These are phyloP conservation scores for Exophiala alcalophila DNA, from an alignment of 2,329 filamentous ascomycete species.

Conservation along the genomic window DNA sequence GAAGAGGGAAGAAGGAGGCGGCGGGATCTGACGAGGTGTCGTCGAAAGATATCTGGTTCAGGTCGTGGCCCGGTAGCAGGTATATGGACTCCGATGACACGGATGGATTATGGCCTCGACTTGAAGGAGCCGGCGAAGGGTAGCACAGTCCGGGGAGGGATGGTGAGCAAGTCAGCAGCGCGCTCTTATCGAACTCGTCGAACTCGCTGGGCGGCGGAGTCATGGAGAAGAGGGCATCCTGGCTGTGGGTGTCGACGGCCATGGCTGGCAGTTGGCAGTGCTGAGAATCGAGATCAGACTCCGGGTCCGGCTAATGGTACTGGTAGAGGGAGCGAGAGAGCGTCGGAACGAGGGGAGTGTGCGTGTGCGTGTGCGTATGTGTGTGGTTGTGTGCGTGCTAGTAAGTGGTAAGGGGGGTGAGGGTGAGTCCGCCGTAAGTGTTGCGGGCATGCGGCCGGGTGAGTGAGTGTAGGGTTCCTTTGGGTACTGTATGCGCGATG, in stretches of 20 bases:
- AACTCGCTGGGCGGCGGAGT: slow-evolving; percentile 30
- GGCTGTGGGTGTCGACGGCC: slow-evolving; percentile 23
- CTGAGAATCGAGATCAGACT: too few species aligned
- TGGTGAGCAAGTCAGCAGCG: slow-evolving; percentile 27
- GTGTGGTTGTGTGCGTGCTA: too few species aligned
- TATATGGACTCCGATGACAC: slow-evolving; percentile 26
- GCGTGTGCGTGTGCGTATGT: too few species aligned
- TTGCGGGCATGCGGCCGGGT: too few species aligned
- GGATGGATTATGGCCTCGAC: slow-evolving; percentile 21
- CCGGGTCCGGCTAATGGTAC: too few species aligned
- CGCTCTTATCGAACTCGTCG: slow-evolving; percentile 29
- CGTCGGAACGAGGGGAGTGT: slow-evolving; percentile 9
- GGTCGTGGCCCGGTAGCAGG: slow-evolving; percentile 21
- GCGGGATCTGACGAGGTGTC: slow-evolving; percentile 21
- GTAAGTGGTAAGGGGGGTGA: too few species aligned
- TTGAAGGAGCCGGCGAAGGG: slow-evolving; percentile 30
- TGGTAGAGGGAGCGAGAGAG: background rate
- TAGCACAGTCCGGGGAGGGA: slow-evolving; percentile 25
- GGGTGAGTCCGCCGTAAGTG: too few species aligned
- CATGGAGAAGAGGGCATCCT: slow-evolving; percentile 26
- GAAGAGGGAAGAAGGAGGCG: slow-evolving; percentile 24
- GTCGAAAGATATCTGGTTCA: slow-evolving; percentile 23
- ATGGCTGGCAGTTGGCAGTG: slow-evolving; percentile 13
- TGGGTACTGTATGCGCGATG: too few species aligned
- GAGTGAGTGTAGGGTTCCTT: too few species aligned